Evolutionary conservation across 2,329 filamentous ascomycete genomes (phyloP).

Genomic region (Trichocomaceae sp.): DNA sequence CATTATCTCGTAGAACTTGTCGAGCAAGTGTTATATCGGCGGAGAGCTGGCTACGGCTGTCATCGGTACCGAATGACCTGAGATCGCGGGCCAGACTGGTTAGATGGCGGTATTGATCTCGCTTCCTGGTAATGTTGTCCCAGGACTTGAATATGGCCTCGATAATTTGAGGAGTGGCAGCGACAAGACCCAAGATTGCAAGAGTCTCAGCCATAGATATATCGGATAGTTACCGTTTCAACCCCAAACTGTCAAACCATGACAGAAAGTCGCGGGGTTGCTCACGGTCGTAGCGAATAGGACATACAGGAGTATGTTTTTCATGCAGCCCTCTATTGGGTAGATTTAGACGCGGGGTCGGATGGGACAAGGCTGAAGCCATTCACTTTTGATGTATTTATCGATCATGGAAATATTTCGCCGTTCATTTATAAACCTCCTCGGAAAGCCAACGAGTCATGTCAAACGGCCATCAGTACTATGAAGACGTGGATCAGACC

Average conservation of each 20-base stretch:
- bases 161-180: background rate
- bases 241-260: no score
- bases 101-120: background rate
- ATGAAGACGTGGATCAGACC: background rate
- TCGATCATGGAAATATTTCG: no score
- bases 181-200: background rate
- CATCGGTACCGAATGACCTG: background rate
- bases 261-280: no score
- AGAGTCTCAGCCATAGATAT: background rate
- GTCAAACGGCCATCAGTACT: background rate
- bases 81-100: background rate
- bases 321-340: no score
- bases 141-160: background rate
- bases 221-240: background rate
- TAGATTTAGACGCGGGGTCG: no score
- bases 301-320: no score
- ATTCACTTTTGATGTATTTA: no score
- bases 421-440: no score
- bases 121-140: background rate
- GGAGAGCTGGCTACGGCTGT: background rate
- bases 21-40: background rate
- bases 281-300: no score
- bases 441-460: background rate
- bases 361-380: no score
- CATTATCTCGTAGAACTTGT: background rate